Conservation (phyloP, 2,329 filamentous ascomycete species). For the Aspergillus sclerotialis region DNA sequence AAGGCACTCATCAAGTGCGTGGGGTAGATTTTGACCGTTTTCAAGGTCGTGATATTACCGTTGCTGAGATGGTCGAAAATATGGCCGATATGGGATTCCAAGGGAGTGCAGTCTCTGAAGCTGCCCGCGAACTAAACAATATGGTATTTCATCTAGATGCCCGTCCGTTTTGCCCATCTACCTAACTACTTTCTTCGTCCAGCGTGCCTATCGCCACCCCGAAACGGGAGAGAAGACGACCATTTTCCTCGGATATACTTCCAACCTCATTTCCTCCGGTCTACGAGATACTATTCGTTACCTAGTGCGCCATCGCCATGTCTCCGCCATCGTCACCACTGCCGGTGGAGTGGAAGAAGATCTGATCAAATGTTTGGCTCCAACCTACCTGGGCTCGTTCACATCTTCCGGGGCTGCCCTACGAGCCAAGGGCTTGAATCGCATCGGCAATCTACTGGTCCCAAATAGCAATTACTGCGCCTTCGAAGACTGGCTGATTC, state of each 20-base stretch:
- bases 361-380: constrained; percentile 93
- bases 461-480: constrained; percentile 96
- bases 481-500: constrained; percentile 96
- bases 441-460: constrained; percentile 91
- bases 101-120: constrained; percentile 73
- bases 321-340: constrained; percentile 89
- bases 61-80: constrained; percentile 71
- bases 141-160: constrained; percentile 59
- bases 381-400: constrained; percentile 89
- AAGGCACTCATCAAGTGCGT: constrained; percentile 70
- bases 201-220: constrained; percentile 74
- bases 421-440: constrained; percentile 79
- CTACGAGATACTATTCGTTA: constrained; percentile 86
- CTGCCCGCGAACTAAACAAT: constrained; percentile 84
- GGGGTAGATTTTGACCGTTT: constrained; percentile 88
- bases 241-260: constrained; percentile 96
- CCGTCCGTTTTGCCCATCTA: neutral
- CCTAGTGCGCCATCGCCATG: constrained; percentile 84
- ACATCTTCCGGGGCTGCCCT: constrained; percentile 67
- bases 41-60: constrained; percentile 66
- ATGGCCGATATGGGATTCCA: constrained; percentile 86
- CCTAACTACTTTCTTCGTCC: constrained; percentile 14
- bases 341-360: constrained; percentile 96
- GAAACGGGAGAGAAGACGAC: constrained; percentile 75
- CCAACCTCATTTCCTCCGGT: constrained; percentile 93